These are phyloP conservation scores for Phytophthora cajani DNA, from an alignment of 352 stramenopile species.

Conservation along the genomic window DNA sequence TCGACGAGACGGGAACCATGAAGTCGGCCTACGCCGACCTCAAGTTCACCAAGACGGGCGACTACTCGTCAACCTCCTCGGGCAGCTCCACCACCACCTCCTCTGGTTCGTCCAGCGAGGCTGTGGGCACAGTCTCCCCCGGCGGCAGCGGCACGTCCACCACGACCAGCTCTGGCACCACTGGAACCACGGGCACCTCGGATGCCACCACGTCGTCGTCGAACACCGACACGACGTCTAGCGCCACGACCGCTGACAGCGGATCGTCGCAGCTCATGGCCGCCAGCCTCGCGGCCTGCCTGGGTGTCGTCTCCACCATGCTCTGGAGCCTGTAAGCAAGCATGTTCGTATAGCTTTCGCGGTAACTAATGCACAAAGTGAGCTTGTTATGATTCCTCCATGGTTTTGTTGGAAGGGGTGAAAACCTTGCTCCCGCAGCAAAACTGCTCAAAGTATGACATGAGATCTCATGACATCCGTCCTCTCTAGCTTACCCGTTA, in stretches of 20 bases:
- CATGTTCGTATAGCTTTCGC: conserved; percentile 8
- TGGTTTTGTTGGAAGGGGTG: not conserved
- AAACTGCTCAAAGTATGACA: not conserved
- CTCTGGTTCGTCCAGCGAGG: conserved; percentile 4
- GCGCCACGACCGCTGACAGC: conserved; percentile 29
- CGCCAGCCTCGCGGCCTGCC: conserved; percentile 37
- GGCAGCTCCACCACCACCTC: conserved; percentile 24
- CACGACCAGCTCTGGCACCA: conserved; percentile 24
- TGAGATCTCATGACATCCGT: not conserved
- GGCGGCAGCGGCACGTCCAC: conserved; percentile 7
- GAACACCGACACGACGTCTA: conserved; percentile 17
- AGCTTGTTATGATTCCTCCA: conserved; percentile 6
- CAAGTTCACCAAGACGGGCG: conserved; percentile 53
- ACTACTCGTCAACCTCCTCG: conserved; percentile 32
- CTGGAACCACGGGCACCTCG: conserved; percentile 19
- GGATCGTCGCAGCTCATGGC: conserved; percentile 42
- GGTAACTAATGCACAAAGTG: conserved; percentile 10
- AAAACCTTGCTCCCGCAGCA: not conserved
- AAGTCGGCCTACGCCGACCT: conserved; percentile 70
- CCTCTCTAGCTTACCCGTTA: not conserved
- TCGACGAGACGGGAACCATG: conserved; percentile 63
- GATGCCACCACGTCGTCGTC: conserved; percentile 31
- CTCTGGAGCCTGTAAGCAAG: conserved; percentile 51
- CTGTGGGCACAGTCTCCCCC: conserved; percentile 32
- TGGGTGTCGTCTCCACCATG: conserved; percentile 45